Evolutionary conservation across 495 filamentous ascomycete species (phyloP), one percentile per base, ranked within the genome.

Genomic region (Xylaria sp.): DNA sequence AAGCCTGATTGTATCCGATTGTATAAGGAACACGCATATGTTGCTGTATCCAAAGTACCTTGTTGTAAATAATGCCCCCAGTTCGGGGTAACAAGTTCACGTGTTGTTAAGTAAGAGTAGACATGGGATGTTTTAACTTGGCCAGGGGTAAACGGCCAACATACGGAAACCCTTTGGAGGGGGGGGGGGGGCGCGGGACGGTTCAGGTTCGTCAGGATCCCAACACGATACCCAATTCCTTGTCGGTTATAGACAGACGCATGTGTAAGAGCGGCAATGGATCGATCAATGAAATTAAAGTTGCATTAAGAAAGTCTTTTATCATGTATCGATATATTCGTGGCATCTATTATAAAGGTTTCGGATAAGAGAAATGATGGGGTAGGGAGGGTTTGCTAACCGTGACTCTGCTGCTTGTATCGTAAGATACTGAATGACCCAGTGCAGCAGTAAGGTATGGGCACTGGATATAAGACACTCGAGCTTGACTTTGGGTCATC

Each of bases 171-270:
- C 19, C 17, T 29, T 55, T 55, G 15, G 29, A 21, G 11, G 67
- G 15, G 41, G 46, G 43, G 33, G 17, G 67, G 15, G 41, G 46
- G 43, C 21, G 17, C 31, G 37, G 29, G 57, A 14, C 40, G 57
- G 41, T 31, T 61, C 41, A 26, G 67, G 50, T 35, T 61, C 53
- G n/a, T 61, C 43, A 6, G 53, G 55, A 43, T 69, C n/a, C 41
- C 53, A 44, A 59, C 41, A 69, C 37, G 67, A 69, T 69, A 69
- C 67, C 67, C 67, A 59, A 68, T 68, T 68, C 29, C 19, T 69
- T 48, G 52, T 61, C 57, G 67, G 67, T 59, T 59, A 59, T 59
- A 59, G 57, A 69, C 44, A 69, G 67, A 69, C 55, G 43, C 66
- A 44, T 69, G 67, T 61, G 53, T 50, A 44, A 52, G 55, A 59